These are phyloP conservation scores for Cryphonectria naterciae DNA, from an alignment of 2,329 filamentous ascomycete genomes.

Conservation along the genomic window DNA sequence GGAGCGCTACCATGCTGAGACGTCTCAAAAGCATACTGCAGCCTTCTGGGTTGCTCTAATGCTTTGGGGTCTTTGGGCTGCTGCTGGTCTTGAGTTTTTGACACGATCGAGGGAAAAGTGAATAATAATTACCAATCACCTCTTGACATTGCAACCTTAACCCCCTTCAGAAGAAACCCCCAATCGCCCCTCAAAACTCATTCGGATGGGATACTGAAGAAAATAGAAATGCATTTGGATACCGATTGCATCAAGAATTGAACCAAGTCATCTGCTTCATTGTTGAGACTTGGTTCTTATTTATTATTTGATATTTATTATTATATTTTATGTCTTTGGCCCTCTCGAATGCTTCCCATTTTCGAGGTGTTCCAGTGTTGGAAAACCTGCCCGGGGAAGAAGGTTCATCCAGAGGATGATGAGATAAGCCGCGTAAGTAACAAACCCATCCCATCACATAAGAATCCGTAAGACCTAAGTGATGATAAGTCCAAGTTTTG, in stretches of 20 bases:
- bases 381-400: neutral
- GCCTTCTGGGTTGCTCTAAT: neutral
- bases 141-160: neutral
- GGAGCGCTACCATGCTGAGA: constrained; percentile 13
- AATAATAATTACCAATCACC: neutral
- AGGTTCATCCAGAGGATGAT: neutral
- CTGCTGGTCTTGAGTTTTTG: neutral
- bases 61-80: neutral
- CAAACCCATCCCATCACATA: neutral
- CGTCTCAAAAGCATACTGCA: constrained; percentile 18
- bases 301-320: neutral
- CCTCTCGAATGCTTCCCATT: neutral
- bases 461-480: neutral
- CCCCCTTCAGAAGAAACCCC: neutral
- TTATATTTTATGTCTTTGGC: neutral
- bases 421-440: neutral
- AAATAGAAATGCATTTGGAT: neutral
- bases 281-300: too few relatives aligned
- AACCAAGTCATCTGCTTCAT: neutral
- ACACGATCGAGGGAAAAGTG: neutral
- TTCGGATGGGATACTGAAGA: neutral
- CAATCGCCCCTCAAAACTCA: neutral
- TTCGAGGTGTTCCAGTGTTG: neutral
- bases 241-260: neutral
- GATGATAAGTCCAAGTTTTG: neutral